Evolutionary conservation across 2,329 filamentous ascomycete species (phyloP).

Genomic region (Coniochaeta ligniaria): DNA sequence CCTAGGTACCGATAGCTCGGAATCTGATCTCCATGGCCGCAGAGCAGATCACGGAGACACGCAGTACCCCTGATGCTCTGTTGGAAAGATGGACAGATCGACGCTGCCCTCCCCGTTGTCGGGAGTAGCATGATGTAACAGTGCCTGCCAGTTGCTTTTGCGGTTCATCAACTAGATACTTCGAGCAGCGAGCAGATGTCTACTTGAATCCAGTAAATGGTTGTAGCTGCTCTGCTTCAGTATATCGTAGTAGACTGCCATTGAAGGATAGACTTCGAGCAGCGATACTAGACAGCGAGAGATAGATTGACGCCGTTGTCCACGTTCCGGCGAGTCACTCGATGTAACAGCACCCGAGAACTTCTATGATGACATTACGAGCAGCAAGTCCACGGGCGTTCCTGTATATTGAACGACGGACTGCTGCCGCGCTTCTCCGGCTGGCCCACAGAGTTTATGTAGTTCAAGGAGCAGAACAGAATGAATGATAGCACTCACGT

Average conservation of each 20-base stretch:
- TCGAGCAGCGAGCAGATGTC: background rate
- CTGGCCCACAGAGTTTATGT: too few relatives aligned
- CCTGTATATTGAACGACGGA: too few relatives aligned
- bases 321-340: too few relatives aligned
- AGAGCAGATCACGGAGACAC: background rate
- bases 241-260: too few relatives aligned
- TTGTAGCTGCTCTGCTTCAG: background rate
- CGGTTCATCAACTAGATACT: background rate
- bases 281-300: too few relatives aligned
- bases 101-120: background rate
- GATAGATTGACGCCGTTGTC: background rate
- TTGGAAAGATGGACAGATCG: background rate
- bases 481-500: too few relatives aligned
- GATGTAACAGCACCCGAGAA: too few relatives aligned
- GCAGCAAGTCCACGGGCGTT: too few relatives aligned
- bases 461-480: too few relatives aligned
- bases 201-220: background rate
- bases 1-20: background rate
- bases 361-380: too few relatives aligned
- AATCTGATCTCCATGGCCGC: background rate
- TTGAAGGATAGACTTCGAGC: too few relatives aligned
- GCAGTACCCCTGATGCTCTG: background rate
- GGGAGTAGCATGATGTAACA: background rate
- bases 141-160: background rate
- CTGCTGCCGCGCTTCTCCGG: too few relatives aligned